phyloP scores from a whole-genome alignment of 2,329 filamentous ascomycete genomes.

The Scedosporium aurantiacum region DNA sequence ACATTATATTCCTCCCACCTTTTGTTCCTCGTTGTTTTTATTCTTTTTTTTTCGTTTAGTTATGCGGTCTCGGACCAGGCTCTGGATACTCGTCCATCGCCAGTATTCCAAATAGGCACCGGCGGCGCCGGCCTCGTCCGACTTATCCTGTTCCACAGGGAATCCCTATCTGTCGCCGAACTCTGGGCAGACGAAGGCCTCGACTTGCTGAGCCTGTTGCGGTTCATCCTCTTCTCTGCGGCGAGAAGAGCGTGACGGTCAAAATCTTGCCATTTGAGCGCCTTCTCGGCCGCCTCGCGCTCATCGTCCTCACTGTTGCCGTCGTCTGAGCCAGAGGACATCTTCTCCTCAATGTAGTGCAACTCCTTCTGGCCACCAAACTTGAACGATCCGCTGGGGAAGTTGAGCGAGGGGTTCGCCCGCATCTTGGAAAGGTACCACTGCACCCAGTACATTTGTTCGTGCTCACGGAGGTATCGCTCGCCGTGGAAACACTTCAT shows the following conservation, averaged over 20 bases:
- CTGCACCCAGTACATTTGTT: constrained; percentile 46
- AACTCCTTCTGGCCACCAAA: constrained; percentile 5
- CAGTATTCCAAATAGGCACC: neutral
- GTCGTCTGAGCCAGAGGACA: neutral
- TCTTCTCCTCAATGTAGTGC: constrained; percentile 1
- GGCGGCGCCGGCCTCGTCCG: neutral
- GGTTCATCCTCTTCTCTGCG: neutral
- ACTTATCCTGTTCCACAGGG: neutral
- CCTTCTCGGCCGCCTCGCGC: neutral
- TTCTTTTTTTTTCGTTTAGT: neutral
- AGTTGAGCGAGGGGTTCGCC: constrained; percentile 6
- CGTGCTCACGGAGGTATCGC: constrained; percentile 49
- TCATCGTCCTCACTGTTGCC: neutral
- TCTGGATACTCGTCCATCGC: constrained; percentile 3
- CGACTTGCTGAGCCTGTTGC: constrained; percentile 6
- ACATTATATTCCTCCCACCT: neutral
- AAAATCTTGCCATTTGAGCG: constrained; percentile 5
- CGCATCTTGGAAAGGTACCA: constrained; percentile 22
- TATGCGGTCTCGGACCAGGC: constrained; percentile 6
- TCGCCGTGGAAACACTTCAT: constrained; percentile 48
- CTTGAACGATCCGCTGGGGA: neutral
- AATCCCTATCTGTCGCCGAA: neutral
- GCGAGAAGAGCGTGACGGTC: neutral
- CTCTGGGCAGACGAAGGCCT: neutral
- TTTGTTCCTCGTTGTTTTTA: too few relatives aligned